These are phyloP conservation scores for Neurospora sp. DNA, from an alignment of 495 filamentous ascomycete genomes.

Conservation along the genomic window DNA sequence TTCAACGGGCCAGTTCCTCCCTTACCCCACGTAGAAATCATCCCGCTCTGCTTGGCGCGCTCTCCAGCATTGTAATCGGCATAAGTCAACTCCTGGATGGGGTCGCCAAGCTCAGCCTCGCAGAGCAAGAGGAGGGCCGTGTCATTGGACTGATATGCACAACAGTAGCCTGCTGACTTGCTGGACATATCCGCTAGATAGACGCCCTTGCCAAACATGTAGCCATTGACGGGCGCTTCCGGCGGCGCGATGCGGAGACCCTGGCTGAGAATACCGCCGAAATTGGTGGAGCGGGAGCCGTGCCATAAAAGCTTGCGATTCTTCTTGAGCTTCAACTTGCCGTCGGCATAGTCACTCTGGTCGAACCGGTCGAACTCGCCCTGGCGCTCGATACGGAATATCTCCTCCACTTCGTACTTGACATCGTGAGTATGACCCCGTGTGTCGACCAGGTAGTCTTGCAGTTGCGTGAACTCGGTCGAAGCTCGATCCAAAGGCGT, in stretches of 20 bases:
- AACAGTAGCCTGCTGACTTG: slow-evolving; percentile 72
- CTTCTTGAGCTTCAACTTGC: slow-evolving; percentile 12
- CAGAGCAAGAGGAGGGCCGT: slow-evolving; percentile 58
- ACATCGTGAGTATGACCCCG: slow-evolving; percentile 49
- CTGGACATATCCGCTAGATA: slow-evolving; percentile 76
- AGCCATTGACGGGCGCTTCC: slow-evolving; percentile 67
- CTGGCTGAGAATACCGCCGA: slow-evolving; percentile 45
- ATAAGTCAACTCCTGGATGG: slow-evolving; percentile 47
- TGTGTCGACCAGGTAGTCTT: slow-evolving; percentile 55
- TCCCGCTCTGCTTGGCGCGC: slow-evolving; percentile 47
- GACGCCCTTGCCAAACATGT: slow-evolving; percentile 81
- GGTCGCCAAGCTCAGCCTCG: slow-evolving; percentile 67
- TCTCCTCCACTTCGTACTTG: slow-evolving; percentile 54
- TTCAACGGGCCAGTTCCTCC: slow-evolving; percentile 44
- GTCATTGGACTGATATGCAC: slow-evolving; percentile 30
- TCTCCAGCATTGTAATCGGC: slow-evolving; percentile 52
- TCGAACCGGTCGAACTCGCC: slow-evolving; percentile 63
- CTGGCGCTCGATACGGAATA: slow-evolving; percentile 73
- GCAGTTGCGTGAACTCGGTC: slow-evolving; percentile 53
- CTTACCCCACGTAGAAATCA: slow-evolving; percentile 55
- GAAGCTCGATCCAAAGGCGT: slow-evolving; percentile 48
- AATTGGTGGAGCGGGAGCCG: slow-evolving; percentile 69
- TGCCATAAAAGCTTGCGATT: slow-evolving; percentile 78
- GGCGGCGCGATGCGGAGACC: slow-evolving; percentile 81
- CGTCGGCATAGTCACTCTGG: slow-evolving; percentile 33